Evolutionary conservation across 2,329 filamentous ascomycete species (phyloP).

Genomic region (Apiospora hydei): DNA sequence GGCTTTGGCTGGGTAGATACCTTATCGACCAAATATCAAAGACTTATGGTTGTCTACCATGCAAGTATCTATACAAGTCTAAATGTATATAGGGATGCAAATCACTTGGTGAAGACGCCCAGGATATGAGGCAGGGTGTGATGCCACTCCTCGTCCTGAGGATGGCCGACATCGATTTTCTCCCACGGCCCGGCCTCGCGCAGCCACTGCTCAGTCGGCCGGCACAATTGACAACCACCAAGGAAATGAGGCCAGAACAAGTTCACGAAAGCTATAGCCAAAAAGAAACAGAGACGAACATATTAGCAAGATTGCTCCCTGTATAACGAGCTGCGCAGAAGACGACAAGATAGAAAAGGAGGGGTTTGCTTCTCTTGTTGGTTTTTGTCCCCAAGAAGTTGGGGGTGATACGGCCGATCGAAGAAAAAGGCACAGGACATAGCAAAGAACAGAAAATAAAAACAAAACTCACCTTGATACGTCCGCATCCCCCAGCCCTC

Average conservation of each 20-base stretch:
- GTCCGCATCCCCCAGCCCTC: slow-evolving; percentile 48
- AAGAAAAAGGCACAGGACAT: neutral
- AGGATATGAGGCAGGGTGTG: slow-evolving; percentile 56
- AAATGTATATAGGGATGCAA: neutral
- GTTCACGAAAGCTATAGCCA: slow-evolving; percentile 50
- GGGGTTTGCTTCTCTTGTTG: neutral
- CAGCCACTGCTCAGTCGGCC: slow-evolving; percentile 56
- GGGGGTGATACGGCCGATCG: neutral
- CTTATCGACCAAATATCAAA: neutral
- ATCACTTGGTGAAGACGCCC: slow-evolving; percentile 60
- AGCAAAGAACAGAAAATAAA: neutral
- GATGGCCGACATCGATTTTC: slow-evolving; percentile 54
- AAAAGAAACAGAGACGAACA: slow-evolving; percentile 56
- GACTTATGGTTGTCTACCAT: neutral
- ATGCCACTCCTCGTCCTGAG: slow-evolving; percentile 50
- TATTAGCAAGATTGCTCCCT: neutral
- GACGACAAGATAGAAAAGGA: neutral
- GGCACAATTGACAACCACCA: slow-evolving; percentile 59
- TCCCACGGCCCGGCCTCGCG: slow-evolving; percentile 58
- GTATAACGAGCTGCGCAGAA: neutral
- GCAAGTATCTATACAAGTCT: neutral
- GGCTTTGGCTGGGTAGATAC: neutral
- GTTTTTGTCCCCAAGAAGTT: neutral
- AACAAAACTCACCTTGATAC: slow-evolving; percentile 58
- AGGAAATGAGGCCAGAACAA: slow-evolving; percentile 60